These are phyloP conservation scores for Podosphaera fusca DNA, from an alignment of 2,329 filamentous ascomycete genomes.

Conservation along the genomic window DNA sequence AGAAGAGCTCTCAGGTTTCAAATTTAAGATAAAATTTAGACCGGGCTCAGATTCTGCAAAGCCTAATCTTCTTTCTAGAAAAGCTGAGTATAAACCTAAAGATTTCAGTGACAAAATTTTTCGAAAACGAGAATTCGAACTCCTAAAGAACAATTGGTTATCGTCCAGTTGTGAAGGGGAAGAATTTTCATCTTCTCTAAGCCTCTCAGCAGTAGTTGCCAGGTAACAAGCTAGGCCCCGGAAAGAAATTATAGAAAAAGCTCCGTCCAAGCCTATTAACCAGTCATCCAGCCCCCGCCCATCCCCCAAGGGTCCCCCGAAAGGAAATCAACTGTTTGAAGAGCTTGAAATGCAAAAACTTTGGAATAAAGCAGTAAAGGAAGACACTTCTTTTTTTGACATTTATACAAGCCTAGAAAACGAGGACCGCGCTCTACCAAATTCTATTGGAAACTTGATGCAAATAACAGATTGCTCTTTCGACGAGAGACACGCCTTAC, in stretches of 20 bases:
- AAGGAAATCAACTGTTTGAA: too few relatives aligned
- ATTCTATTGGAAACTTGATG: neutral
- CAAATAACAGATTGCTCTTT: neutral
- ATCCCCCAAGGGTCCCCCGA: too few relatives aligned
- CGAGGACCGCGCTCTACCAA: neutral
- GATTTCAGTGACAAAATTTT: neutral
- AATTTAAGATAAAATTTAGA: neutral
- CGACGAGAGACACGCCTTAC: neutral
- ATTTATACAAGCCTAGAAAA: neutral
- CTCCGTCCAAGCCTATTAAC: too few relatives aligned
- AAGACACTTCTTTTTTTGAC: neutral
- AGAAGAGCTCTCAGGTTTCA: neutral
- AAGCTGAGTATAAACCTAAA: neutral
- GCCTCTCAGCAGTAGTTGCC: neutral
- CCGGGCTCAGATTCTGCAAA: too few relatives aligned
- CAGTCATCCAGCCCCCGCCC: too few relatives aligned
- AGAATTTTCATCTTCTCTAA: neutral
- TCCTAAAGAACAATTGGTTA: neutral
- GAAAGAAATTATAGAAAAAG: too few relatives aligned
- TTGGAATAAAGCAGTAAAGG: too few relatives aligned
- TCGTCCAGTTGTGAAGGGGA: neutral
- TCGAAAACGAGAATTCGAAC: neutral
- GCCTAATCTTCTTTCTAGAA: too few relatives aligned
- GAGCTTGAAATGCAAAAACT: too few relatives aligned
- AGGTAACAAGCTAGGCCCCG: too few relatives aligned